These are phyloP conservation scores for Mycena floridula DNA, from an alignment of 768 basidiomycete species.

Conservation along the genomic window DNA sequence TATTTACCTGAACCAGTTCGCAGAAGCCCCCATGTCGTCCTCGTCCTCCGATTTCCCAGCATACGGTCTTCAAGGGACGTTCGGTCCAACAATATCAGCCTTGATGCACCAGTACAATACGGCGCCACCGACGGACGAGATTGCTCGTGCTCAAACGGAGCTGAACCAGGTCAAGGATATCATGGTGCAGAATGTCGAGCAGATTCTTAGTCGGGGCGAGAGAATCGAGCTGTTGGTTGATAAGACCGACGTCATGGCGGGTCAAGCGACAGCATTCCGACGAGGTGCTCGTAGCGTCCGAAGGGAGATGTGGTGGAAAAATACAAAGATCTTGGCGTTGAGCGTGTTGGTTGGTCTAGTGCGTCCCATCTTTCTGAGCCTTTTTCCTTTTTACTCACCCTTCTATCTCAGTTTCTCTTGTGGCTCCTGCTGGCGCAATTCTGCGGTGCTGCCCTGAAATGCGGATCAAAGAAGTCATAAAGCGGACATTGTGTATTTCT, in stretches of 20 bases:
- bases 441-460: constrained; percentile 78
- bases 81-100: constrained; percentile 62
- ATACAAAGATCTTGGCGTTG: constrained; percentile 61
- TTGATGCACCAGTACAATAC: constrained; percentile 89
- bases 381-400: constrained; percentile 2
- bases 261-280: constrained; percentile 90
- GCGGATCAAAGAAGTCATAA: constrained; percentile 33
- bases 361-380: constrained; percentile 19
- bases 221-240: constrained; percentile 93
- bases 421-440: constrained; percentile 86
- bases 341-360: constrained; percentile 68
- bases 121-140: constrained; percentile 80
- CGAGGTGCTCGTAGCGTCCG: constrained; percentile 80
- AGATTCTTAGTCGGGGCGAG: constrained; percentile 91
- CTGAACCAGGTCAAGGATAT: constrained; percentile 90
- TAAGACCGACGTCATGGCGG: constrained; percentile 94
- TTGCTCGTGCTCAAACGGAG: constrained; percentile 85
- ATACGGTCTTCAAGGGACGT: constrained; percentile 65
- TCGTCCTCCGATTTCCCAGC: constrained; percentile 48
- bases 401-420: constrained; percentile 4
- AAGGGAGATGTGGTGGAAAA: constrained; percentile 89
- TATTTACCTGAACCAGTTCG: constrained; percentile 39
- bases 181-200: constrained; percentile 98
- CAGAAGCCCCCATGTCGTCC: constrained; percentile 57
- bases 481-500: no score